Conservation (phyloP, 495 filamentous ascomycete species). For the Glonium stellatum region DNA sequence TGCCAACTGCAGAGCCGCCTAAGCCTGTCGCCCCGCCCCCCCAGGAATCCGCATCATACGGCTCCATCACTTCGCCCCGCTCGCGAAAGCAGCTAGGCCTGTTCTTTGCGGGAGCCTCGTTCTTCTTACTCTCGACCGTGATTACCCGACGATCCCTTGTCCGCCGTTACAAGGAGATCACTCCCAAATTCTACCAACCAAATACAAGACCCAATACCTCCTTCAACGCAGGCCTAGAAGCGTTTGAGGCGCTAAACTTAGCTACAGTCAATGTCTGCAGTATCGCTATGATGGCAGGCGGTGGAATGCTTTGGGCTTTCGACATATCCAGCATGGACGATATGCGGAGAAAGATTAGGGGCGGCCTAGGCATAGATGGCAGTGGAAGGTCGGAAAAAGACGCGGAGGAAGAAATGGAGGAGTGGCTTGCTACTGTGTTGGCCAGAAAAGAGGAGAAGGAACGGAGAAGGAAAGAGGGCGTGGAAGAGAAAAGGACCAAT, state of each 20-base stretch:
- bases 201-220: constrained; percentile 28
- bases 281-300: constrained; percentile 59
- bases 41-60: constrained; percentile 17
- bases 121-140: constrained; percentile 59
- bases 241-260: constrained; percentile 71
- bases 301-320: constrained; percentile 61
- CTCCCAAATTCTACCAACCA: constrained; percentile 61
- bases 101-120: constrained; percentile 64
- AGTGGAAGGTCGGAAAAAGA: constrained; percentile 46
- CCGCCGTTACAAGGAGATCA: constrained; percentile 46
- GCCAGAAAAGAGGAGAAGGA: constrained; percentile 47
- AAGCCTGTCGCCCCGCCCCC: constrained; percentile 12
- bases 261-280: constrained; percentile 74
- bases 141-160: constrained; percentile 63
- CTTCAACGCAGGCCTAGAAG: constrained; percentile 52
- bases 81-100: constrained; percentile 49
- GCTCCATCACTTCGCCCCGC: constrained; percentile 35
- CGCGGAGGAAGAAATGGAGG: constrained; percentile 54
- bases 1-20: constrained; percentile 5
- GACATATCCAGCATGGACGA: constrained; percentile 68
- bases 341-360: constrained; percentile 49
- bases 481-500: constrained; percentile 6
- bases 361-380: constrained; percentile 41
- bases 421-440: constrained; percentile 60
- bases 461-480: constrained; percentile 26